Conservation (phyloP, 1,139 yeast species). For the Kodamaea alishanica region DNA sequence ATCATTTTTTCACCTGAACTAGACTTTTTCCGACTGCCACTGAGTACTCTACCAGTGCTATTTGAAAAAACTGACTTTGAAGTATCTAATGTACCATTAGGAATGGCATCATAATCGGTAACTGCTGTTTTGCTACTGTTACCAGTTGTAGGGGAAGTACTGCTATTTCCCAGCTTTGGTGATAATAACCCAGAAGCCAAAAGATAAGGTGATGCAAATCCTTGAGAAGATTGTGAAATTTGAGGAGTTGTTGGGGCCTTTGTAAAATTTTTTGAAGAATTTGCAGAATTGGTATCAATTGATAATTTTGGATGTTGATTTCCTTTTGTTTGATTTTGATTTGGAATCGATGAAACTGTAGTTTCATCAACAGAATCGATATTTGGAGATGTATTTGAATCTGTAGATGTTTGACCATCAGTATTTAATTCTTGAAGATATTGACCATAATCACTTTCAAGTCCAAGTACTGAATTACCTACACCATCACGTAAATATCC, state of each 20-base stretch:
- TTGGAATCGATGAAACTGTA: constrained; percentile 21
- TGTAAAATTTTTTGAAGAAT: constrained; percentile 3
- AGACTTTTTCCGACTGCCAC: constrained; percentile 27
- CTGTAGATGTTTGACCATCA: constrained; percentile 15
- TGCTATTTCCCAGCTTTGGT: constrained; percentile 34
- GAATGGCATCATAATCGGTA: not conserved
- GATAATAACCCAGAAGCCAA: constrained; percentile 55
- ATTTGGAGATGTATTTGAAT: constrained; percentile 20
- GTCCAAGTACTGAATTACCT: constrained; percentile 6
- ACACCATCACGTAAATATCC: constrained; percentile 33
- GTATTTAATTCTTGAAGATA: constrained; percentile 19
- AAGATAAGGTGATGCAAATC: constrained; percentile 60
- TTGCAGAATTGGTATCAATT: constrained; percentile 29
- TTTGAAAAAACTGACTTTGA: constrained; percentile 24
- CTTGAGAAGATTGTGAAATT: constrained; percentile 24
- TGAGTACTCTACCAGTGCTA: constrained; percentile 24
- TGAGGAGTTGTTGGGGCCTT: constrained; percentile 34
- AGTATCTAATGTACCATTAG: constrained; percentile 9
- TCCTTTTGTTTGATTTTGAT: constrained; percentile 8
- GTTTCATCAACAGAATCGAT: constrained; percentile 35
- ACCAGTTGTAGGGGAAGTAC: constrained; percentile 17
- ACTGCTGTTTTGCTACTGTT: not conserved
- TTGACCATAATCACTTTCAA: constrained; percentile 10
- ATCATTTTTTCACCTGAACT: constrained; percentile 29
- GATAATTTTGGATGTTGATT: constrained; percentile 27